These are phyloP conservation scores for Blastocladiella emersonii DNA, from an alignment of 371 early-diverging fungal genomes.

Conservation along the genomic window DNA sequence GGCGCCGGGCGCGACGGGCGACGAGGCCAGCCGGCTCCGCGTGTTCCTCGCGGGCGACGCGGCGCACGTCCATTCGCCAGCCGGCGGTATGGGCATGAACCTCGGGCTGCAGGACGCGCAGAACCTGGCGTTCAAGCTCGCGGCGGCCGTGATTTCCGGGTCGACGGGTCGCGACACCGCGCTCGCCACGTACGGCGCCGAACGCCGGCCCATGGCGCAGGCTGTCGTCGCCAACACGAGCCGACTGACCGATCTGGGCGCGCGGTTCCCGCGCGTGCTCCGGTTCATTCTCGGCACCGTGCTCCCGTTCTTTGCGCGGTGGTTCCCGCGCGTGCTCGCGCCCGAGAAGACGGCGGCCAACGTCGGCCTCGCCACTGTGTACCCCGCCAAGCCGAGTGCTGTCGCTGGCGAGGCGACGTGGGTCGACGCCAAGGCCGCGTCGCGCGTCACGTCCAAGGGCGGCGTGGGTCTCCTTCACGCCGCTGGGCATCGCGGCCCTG, in stretches of 20 bases:
- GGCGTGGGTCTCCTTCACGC: too few species aligned
- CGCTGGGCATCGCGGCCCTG: too few species aligned
- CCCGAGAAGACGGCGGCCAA: neutral
- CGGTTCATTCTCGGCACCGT: neutral
- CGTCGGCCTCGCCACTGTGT: too few species aligned
- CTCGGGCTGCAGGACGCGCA: conserved; percentile 3
- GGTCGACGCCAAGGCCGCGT: too few species aligned
- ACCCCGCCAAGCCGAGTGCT: too few species aligned
- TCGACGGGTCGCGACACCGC: neutral
- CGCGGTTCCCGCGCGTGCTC: neutral
- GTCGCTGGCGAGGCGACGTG: too few species aligned
- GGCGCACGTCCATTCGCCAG: conserved; percentile 3
- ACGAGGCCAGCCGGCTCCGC: neutral
- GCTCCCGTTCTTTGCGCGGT: neutral
- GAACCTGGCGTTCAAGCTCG: conserved; percentile 2
- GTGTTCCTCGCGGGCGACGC: conserved; percentile 4
- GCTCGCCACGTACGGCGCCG: neutral
- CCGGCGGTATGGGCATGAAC: conserved; percentile 6
- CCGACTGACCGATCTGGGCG: neutral
- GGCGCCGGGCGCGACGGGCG: neutral
- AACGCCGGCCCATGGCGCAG: neutral
- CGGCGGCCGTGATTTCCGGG: neutral
- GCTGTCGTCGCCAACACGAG: neutral
- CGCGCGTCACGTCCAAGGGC: too few species aligned
- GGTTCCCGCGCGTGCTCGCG: neutral